Evolutionary conservation across 352 stramenopile species (phyloP).

Genomic region (Phytophthora pluvialis): DNA sequence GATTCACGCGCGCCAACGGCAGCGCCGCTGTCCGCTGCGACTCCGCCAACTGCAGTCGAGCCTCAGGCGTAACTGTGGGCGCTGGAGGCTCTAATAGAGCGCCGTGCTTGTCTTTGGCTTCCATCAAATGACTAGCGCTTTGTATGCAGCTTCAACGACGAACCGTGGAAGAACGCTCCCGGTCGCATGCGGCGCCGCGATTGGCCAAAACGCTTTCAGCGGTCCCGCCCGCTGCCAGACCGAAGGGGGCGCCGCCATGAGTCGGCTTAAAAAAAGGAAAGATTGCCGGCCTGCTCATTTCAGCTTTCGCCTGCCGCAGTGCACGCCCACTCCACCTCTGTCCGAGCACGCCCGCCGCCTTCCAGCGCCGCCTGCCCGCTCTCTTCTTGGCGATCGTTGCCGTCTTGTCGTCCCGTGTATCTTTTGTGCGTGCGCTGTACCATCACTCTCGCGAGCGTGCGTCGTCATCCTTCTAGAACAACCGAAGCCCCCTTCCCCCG

Average conservation of each 20-base stretch:
- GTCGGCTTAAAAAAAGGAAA: slow-evolving; percentile 41
- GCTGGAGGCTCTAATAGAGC: neutral
- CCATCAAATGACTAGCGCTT: slow-evolving; percentile 23
- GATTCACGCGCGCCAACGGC: slow-evolving; percentile 16
- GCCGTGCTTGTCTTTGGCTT: slow-evolving; percentile 16
- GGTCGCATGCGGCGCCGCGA: slow-evolving; percentile 26
- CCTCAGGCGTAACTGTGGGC: slow-evolving; percentile 29
- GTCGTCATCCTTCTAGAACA: slow-evolving; percentile 44
- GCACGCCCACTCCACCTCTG: slow-evolving; percentile 38
- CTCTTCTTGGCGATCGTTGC: slow-evolving; percentile 16
- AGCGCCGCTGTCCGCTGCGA: neutral
- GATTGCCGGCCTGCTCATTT: slow-evolving; percentile 62
- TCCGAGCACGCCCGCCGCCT: neutral
- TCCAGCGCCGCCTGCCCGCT: neutral
- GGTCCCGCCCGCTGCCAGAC: neutral
- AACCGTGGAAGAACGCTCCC: slow-evolving; percentile 36
- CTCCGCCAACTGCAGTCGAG: slow-evolving; percentile 7
- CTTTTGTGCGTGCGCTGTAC: slow-evolving; percentile 42
- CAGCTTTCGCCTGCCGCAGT: slow-evolving; percentile 61
- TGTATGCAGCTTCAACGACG: slow-evolving; percentile 32
- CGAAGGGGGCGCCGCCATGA: slow-evolving; percentile 2
- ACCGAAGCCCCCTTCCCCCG: slow-evolving; percentile 21
- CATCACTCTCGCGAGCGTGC: slow-evolving; percentile 37
- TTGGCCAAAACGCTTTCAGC: slow-evolving; percentile 37
- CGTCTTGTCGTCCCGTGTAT: slow-evolving; percentile 43